Conservation (phyloP, 2,329 filamentous ascomycete genomes). For the Cercospora zeina region DNA sequence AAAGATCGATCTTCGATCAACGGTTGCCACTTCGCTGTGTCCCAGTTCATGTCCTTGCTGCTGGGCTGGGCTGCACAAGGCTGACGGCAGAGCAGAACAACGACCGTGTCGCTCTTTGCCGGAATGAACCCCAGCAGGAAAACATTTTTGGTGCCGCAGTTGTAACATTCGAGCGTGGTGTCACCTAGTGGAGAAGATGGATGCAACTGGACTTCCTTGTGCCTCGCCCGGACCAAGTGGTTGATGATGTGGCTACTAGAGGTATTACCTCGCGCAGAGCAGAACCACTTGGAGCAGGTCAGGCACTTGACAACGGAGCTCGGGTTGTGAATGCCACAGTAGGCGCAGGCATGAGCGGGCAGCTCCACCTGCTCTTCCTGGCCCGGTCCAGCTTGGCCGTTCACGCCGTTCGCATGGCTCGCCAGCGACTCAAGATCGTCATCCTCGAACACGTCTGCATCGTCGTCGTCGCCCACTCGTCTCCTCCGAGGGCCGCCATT, state of each 20-base stretch:
- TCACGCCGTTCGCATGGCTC: constrained; percentile 76
- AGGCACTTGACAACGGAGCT: constrained; percentile 95
- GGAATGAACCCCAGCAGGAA: constrained; percentile 97
- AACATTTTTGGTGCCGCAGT: constrained; percentile 98
- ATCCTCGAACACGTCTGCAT: constrained; percentile 79
- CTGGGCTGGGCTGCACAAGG: constrained; percentile 93
- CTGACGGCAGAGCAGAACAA: constrained; percentile 93
- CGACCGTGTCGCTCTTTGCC: constrained; percentile 96
- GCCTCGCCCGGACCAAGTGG: constrained; percentile 91
- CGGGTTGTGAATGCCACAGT: constrained; percentile 94
- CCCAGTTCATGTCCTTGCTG: constrained; percentile 99
- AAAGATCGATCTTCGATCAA: constrained; percentile 97
- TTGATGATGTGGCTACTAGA: constrained; percentile 98
- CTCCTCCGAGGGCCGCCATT: constrained; percentile 66
- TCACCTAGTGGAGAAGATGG: constrained; percentile 90
- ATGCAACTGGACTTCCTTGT: constrained; percentile 98
- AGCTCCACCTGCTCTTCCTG: constrained; percentile 85
- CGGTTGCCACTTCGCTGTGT: constrained; percentile 95
- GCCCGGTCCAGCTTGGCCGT: constrained; percentile 55
- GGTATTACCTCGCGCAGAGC: constrained; percentile 92
- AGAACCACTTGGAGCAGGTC: constrained; percentile 97
- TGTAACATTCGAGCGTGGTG: constrained; percentile 97
- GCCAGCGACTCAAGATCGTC: constrained; percentile 67
- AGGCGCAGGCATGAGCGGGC: constrained; percentile 93
- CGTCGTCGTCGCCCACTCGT: constrained; percentile 84